Percentiles rank a stretch among this genome's conserved stretches.
These are phyloP conservation scores for Aspergillus vadensis DNA, from an alignment of 2,329 filamentous ascomycete species.

Conservation along the genomic window DNA sequence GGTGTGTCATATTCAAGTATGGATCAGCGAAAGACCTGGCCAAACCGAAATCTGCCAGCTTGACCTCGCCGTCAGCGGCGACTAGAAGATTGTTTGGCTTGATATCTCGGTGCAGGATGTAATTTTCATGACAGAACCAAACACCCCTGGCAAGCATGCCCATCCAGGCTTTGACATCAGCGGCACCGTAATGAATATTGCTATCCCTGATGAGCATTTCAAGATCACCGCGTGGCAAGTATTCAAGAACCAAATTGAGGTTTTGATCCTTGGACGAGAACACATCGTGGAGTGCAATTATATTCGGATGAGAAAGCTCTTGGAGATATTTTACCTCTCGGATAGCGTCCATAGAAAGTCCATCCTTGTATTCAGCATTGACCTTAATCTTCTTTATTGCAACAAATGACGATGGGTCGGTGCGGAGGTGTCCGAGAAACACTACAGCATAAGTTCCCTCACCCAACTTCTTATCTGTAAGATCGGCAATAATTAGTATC, in stretches of 20 bases:
- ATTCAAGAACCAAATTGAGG: slow-evolving; percentile 92
- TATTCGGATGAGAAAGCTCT: slow-evolving; percentile 91
- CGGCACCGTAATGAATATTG: slow-evolving; percentile 77
- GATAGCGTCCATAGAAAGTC: slow-evolving; percentile 90
- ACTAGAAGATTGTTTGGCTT: slow-evolving; percentile 98
- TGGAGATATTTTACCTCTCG: slow-evolving; percentile 95
- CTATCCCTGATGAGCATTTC: slow-evolving; percentile 91
- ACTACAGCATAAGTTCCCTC: slow-evolving; percentile 97
- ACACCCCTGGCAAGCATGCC: slow-evolving; percentile 91
- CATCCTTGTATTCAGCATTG: slow-evolving; percentile 71
- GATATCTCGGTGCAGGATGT: slow-evolving; percentile 93
- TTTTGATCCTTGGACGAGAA: slow-evolving; percentile 97
- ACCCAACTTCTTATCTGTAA: slow-evolving; percentile 79
- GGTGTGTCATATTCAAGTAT: slow-evolving; percentile 82
- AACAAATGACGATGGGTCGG: slow-evolving; percentile 71
- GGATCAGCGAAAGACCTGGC: slow-evolving; percentile 88
- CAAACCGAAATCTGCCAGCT: slow-evolving; percentile 96
- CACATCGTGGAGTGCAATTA: slow-evolving; percentile 87
- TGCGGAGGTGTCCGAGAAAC: slow-evolving; percentile 78
- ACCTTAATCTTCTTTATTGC: slow-evolving; percentile 64
- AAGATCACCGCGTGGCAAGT: slow-evolving; percentile 87
- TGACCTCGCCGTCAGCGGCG: slow-evolving; percentile 87
- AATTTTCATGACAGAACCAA: slow-evolving; percentile 96
- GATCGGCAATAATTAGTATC: neutral
- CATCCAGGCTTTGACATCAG: slow-evolving; percentile 98